A percentile compares a stretch with the other conserved stretches of the same genome.
Evolutionary conservation across 1,284 basidiomycete species (phyloP).

Genomic region (Calocybe gambosa): DNA sequence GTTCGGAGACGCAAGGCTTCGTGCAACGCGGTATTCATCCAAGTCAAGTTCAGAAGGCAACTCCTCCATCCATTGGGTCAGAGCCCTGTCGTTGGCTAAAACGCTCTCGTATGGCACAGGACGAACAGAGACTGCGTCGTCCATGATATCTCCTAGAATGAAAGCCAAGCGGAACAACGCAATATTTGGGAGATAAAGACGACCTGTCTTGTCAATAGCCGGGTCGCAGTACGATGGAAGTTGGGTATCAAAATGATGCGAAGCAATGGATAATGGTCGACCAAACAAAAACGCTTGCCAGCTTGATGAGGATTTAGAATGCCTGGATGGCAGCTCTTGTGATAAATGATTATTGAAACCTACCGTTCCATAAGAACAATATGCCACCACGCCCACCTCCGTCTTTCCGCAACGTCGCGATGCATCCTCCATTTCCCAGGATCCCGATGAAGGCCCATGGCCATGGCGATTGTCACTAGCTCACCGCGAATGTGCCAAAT

Average conservation of each 20-base stretch:
- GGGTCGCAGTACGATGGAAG: slow-evolving; percentile 62
- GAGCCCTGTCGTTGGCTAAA: slow-evolving; percentile 59
- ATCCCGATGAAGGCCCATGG: slow-evolving; percentile 78
- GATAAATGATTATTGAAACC: slow-evolving; percentile 17
- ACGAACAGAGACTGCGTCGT: slow-evolving; percentile 71
- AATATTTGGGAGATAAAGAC: slow-evolving; percentile 65
- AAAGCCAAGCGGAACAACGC: slow-evolving; percentile 70
- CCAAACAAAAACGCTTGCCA: slow-evolving; percentile 85
- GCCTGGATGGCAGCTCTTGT: neutral
- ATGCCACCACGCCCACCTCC: slow-evolving; percentile 85
- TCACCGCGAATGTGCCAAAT: slow-evolving; percentile 71
- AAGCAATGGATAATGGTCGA: slow-evolving; percentile 64
- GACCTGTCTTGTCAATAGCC: slow-evolving; percentile 50
- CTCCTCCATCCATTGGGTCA: slow-evolving; percentile 66
- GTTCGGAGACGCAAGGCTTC: slow-evolving; percentile 56
- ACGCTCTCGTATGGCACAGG: slow-evolving; percentile 68
- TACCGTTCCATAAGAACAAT: slow-evolving; percentile 70
- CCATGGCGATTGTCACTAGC: slow-evolving; percentile 63
- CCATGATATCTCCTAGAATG: slow-evolving; percentile 75
- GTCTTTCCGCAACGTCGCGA: slow-evolving; percentile 60
- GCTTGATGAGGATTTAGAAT: slow-evolving; percentile 29
- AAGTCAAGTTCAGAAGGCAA: slow-evolving; percentile 67
- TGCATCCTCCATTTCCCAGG: slow-evolving; percentile 68
- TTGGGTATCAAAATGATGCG: slow-evolving; percentile 75
- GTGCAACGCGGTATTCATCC: slow-evolving; percentile 66